Conservation (phyloP, 177 flowering plant species). For the Vitis hybrid region DNA sequence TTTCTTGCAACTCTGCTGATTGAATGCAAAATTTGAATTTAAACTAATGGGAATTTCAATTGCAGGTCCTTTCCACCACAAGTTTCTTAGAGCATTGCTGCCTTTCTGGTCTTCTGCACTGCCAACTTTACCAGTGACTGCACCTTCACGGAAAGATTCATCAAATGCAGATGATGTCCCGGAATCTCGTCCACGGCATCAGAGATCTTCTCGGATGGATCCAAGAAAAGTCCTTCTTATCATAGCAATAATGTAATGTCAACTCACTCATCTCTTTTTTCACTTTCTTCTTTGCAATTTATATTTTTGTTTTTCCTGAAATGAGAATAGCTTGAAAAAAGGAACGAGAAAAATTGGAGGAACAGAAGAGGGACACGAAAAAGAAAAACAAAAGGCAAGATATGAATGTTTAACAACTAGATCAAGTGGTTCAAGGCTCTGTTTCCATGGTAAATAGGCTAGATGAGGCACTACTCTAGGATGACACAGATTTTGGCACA, state of each 20-base stretch:
- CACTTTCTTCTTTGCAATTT: neutral
- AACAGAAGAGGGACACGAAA: neutral
- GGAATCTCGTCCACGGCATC: constrained; percentile 75
- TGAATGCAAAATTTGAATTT: neutral
- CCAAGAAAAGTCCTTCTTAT: constrained; percentile 89
- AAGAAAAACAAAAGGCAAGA: neutral
- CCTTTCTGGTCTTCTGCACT: constrained; percentile 97
- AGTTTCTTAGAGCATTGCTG: constrained; percentile 74
- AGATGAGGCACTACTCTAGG: too few relatives aligned
- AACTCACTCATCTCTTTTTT: neutral
- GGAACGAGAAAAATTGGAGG: neutral
- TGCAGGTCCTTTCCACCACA: constrained; percentile 86
- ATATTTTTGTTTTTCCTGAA: neutral
- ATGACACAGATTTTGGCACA: too few relatives aligned
- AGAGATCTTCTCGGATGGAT: constrained; percentile 85
- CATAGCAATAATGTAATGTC: constrained; percentile 85
- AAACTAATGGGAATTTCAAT: constrained; percentile 10
- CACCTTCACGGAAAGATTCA: constrained; percentile 82
- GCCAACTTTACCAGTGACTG: constrained; percentile 95
- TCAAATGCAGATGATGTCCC: constrained; percentile 55
- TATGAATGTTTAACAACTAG: neutral
- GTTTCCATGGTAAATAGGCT: neutral
- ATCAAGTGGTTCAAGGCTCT: neutral
- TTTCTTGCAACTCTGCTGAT: neutral
- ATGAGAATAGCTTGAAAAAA: neutral